A percentile compares a stretch with the other conserved stretches of the same genome.
phyloP scores from a whole-genome alignment of 371 early-diverging fungal species.

The Mortierella sp. region DNA sequence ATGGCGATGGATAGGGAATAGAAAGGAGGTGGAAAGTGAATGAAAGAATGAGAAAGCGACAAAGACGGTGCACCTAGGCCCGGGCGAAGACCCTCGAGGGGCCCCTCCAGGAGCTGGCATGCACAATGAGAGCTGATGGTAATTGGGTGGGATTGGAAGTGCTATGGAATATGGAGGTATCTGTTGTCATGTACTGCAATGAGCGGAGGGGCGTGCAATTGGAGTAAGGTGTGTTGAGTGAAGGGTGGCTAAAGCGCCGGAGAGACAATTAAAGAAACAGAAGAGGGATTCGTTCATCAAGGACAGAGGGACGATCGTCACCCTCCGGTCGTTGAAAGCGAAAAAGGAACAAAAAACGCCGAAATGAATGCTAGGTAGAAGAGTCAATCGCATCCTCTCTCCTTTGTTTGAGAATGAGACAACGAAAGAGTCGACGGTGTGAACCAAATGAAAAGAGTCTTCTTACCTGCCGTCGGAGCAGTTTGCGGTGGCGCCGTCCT shows the following conservation, averaged over 20 bases:
- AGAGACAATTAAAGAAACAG: too few relatives aligned
- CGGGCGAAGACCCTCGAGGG: neutral
- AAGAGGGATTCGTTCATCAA: too few relatives aligned
- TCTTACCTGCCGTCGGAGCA: constrained; percentile 47
- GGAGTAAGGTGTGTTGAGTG: too few relatives aligned
- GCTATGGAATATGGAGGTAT: neutral
- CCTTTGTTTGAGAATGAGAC: too few relatives aligned
- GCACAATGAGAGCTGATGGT: neutral
- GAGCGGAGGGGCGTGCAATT: too few relatives aligned
- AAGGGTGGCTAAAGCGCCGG: too few relatives aligned
- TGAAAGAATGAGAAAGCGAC: neutral
- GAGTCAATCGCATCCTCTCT: neutral
- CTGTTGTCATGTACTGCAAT: too few relatives aligned
- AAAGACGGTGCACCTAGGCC: constrained; percentile 11
- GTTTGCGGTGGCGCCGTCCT: constrained; percentile 24
- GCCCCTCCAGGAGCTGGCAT: neutral
- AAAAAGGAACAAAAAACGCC: constrained; percentile 2
- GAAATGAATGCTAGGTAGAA: neutral
- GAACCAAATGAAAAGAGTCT: neutral
- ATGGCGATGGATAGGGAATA: neutral
- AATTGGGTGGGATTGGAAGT: neutral
- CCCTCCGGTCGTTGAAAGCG: too few relatives aligned
- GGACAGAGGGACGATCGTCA: too few relatives aligned
- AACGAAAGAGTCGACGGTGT: neutral
- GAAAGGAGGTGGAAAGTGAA: constrained; percentile 2